These are phyloP conservation scores for Emergomyces pasteurianus DNA, from an alignment of 2,329 filamentous ascomycete species.

Conservation along the genomic window DNA sequence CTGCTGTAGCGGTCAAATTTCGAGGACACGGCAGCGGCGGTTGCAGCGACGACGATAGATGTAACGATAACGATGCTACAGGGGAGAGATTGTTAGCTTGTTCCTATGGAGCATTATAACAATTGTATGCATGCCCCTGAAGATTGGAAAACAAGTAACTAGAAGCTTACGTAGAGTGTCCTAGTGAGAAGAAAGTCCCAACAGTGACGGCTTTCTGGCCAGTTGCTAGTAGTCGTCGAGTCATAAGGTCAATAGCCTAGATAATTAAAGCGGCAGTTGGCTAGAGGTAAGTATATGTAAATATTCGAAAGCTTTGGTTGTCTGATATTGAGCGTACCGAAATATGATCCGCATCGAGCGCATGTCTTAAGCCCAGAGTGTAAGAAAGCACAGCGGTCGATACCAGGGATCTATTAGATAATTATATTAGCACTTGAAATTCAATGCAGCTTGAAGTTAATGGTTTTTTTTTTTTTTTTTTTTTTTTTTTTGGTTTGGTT, in stretches of 20 bases:
- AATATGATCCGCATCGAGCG: conserved; percentile 94
- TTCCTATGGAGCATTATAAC: neutral
- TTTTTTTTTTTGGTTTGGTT: neutral
- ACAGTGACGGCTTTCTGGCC: conserved; percentile 82
- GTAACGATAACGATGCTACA: conserved; percentile 68
- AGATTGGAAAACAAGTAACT: neutral
- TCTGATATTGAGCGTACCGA: conserved; percentile 32
- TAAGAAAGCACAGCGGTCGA: conserved; percentile 77
- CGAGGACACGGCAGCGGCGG: conserved; percentile 67
- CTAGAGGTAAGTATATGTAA: neutral
- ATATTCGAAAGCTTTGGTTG: neutral
- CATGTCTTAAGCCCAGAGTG: conserved; percentile 79
- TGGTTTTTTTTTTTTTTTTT: neutral
- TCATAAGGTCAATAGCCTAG: conserved; percentile 85
- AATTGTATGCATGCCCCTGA: neutral
- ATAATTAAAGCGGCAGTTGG: conserved; percentile 19
- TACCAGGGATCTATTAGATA: conserved; percentile 45
- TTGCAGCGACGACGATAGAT: conserved; percentile 83
- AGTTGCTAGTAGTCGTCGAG: conserved; percentile 71
- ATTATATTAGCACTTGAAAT: neutral
- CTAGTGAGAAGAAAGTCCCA: conserved; percentile 86
- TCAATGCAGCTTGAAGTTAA: neutral
- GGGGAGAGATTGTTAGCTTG: conserved; percentile 4
- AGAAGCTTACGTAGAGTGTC: conserved; percentile 60
- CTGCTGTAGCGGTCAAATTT: conserved; percentile 69